Percentiles rank a stretch among this genome's conserved stretches.
phyloP scores from a whole-genome alignment of 352 stramenopile genomes.

The Phytophthora multivora region DNA sequence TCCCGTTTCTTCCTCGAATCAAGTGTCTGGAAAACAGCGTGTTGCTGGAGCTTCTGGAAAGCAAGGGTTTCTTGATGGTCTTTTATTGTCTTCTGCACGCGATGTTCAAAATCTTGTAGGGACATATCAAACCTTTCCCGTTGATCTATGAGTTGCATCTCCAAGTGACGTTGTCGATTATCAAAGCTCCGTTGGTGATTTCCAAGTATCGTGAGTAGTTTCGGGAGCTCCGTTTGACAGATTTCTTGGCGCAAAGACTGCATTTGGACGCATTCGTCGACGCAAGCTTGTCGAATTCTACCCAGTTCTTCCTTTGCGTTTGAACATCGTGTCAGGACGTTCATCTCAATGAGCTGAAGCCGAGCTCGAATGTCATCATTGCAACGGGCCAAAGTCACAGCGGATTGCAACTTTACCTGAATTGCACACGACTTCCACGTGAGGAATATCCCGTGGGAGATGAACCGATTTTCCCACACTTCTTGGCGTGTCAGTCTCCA shows the following conservation, averaged over 20 bases:
- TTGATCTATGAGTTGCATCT: slow-evolving; percentile 4
- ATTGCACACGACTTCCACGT: slow-evolving; percentile 28
- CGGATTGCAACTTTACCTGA: slow-evolving; percentile 1
- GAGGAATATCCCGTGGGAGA: slow-evolving; percentile 28
- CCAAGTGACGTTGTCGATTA: slow-evolving; percentile 12
- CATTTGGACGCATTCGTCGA: slow-evolving; percentile 7
- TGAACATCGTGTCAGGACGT: slow-evolving; percentile 17
- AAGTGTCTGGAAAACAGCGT: slow-evolving; percentile 12
- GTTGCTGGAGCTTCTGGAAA: slow-evolving; percentile 21
- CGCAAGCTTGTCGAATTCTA: slow-evolving; percentile 13
- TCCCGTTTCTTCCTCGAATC: slow-evolving; percentile 7
- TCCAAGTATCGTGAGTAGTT: slow-evolving; percentile 8
- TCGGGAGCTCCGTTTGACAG: slow-evolving; percentile 17
- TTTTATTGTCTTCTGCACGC: slow-evolving; percentile 1
- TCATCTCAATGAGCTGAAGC: slow-evolving; percentile 8
- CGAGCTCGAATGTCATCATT: slow-evolving; percentile 19
- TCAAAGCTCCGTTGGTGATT: slow-evolving; percentile 6
- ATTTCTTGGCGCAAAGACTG: slow-evolving; percentile 29
- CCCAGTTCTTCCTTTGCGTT: slow-evolving; percentile 10
- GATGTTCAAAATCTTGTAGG: slow-evolving; percentile 28
- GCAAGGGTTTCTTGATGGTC: background rate
- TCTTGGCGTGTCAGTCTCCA: slow-evolving; percentile 38
- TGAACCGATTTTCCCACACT: background rate
- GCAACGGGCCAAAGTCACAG: slow-evolving; percentile 1
- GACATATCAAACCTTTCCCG: slow-evolving; percentile 33